Evolutionary conservation across 108 stramenopile species (phyloP), one percentile per base, ranked within the genome.

Genomic region (Seminavis robusta): DNA sequence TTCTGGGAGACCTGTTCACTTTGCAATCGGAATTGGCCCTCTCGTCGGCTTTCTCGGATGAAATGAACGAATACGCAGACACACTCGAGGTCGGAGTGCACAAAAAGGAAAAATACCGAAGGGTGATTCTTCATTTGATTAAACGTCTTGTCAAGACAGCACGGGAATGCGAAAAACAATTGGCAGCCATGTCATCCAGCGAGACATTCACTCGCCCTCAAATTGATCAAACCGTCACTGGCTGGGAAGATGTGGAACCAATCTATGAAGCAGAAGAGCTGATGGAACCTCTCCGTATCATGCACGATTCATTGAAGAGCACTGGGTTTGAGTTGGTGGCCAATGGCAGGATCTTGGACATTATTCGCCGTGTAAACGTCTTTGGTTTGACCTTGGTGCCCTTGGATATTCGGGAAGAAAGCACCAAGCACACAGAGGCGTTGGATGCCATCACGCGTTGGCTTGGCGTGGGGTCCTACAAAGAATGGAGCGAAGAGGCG

Each of bases 381-480:
- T 98, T 98, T 70, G 97, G 97, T 4, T 58, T 93, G 53, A 93
- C 90, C 20, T 70, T 98, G 48, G 84, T 94, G 10, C 96, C 93
- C 1, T 71, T 98, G 48, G 97, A 98, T 65, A 88, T 98, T 23
- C 93, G 97, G 13, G 95, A 98, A 65, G 97, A 98, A 59, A 91
- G 88, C 19, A 90, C 86, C 40, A 75, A 74, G 39, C 97, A 98
- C 65, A 89, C 86, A 1, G 58, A 79, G 54, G 95, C 94, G 8
- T 57, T 98, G 51, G 97, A 97, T 67, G 92, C 95, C 5, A 90
- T 98, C 50, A 97, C 96, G 6, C 77, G 83, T 38, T 79, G 86
- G 61, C 65, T 97, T 33, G 97, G 96, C 1, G 74, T 95, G 19
- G 97, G 97, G 4, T 86, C 89, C 20, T 95, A 95, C 64, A 71